Conservation (phyloP, 2,329 filamentous ascomycete species). For the Daldinia sp. region DNA sequence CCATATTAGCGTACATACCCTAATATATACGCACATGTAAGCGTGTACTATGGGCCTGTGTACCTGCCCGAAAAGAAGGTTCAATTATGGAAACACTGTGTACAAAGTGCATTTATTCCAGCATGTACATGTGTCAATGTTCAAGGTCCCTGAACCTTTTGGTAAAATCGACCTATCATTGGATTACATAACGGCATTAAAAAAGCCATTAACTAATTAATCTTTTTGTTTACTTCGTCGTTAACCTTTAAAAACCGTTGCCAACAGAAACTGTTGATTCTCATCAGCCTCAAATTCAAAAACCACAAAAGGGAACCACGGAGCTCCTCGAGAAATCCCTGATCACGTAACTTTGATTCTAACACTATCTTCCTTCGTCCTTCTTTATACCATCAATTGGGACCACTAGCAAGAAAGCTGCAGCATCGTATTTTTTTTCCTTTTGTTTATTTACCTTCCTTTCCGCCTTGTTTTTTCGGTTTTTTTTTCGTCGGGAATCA, state of each 20-base stretch:
- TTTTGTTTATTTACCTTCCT: too few relatives aligned
- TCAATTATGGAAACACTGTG: too few relatives aligned
- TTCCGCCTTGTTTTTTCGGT: too few relatives aligned
- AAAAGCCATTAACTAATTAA: background rate
- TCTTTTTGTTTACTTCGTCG: conserved; percentile 36
- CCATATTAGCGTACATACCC: too few relatives aligned
- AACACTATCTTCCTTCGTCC: background rate
- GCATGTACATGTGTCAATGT: too few relatives aligned
- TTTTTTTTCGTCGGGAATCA: conserved; percentile 6
- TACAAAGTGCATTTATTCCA: too few relatives aligned
- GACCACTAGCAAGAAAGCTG: background rate
- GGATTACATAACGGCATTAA: background rate
- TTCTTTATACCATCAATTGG: background rate
- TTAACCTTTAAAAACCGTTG: conserved; percentile 32
- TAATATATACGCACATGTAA: too few relatives aligned
- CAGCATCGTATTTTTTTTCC: background rate
- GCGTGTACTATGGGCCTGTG: too few relatives aligned
- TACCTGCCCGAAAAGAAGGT: too few relatives aligned
- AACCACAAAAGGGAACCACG: background rate
- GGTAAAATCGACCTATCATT: too few relatives aligned
- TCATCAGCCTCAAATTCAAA: background rate
- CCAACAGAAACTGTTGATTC: conserved; percentile 27
- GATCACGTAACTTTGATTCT: background rate
- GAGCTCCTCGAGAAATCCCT: background rate
- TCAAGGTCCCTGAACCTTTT: too few relatives aligned